phyloP scores from a whole-genome alignment of 2,329 filamentous ascomycete genomes.

The Pezizomycotina sp. region DNA sequence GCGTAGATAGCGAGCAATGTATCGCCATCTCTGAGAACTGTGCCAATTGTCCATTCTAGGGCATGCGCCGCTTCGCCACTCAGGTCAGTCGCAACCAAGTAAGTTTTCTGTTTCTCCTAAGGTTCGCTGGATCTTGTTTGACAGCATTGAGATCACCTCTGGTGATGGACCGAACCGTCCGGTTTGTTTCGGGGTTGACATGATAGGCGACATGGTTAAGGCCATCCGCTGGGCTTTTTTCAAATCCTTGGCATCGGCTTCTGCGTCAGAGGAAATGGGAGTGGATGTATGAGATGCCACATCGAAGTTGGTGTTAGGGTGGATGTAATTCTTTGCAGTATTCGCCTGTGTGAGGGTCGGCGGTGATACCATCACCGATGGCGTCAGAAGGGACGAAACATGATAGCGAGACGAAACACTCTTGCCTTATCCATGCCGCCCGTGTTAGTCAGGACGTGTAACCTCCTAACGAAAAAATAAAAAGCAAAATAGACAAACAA shows the following conservation, averaged over 20 bases:
- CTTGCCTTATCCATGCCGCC: constrained; percentile 22
- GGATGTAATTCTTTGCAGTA: constrained; percentile 43
- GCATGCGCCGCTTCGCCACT: constrained; percentile 91
- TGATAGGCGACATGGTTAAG: constrained; percentile 63
- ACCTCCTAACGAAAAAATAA: constrained; percentile 5
- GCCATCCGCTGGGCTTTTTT: constrained; percentile 72
- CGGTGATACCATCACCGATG: constrained; percentile 19
- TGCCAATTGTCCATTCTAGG: constrained; percentile 93
- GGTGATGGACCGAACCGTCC: constrained; percentile 76
- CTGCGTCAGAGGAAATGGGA: constrained; percentile 66
- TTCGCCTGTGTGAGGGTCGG: constrained; percentile 28
- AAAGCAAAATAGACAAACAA: constrained; percentile 1
- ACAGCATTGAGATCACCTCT: constrained; percentile 70
- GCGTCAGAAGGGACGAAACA: constrained; percentile 22
- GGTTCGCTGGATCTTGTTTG: constrained; percentile 60
- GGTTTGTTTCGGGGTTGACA: constrained; percentile 57
- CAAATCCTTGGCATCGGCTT: constrained; percentile 69
- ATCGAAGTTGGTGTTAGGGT: constrained; percentile 76
- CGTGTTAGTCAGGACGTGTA: not conserved
- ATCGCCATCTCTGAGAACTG: constrained; percentile 82
- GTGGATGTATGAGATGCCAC: constrained; percentile 40
- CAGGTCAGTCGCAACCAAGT: constrained; percentile 86
- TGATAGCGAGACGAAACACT: constrained; percentile 23
- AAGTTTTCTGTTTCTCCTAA: constrained; percentile 69
- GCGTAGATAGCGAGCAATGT: constrained; percentile 88